Percentiles rank a stretch among this genome's conserved stretches.
These are phyloP conservation scores for Xerophyta viscosa DNA, from an alignment of 106 monocot genomes.

Conservation along the genomic window DNA sequence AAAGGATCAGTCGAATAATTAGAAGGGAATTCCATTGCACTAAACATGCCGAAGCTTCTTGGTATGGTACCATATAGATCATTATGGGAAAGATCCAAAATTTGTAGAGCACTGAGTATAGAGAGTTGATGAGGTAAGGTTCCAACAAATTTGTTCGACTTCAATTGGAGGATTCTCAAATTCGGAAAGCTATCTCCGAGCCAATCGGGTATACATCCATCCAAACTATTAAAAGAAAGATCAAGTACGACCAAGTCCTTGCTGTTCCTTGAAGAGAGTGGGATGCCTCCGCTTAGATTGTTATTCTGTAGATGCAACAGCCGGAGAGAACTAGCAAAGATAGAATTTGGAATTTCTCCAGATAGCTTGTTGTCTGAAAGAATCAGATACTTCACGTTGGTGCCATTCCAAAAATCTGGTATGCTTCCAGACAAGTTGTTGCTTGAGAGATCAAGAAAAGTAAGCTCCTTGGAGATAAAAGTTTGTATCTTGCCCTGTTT, in stretches of 20 bases:
- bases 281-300: background rate
- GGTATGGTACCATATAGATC: background rate
- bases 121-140: no score
- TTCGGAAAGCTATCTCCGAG: background rate
- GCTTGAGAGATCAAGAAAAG: no score
- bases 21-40: background rate
- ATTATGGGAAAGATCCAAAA: conserved; percentile 1
- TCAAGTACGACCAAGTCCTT: background rate
- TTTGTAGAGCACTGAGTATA: background rate
- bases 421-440: no score
- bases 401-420: no score
- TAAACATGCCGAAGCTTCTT: background rate
- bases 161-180: background rate
- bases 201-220: background rate
- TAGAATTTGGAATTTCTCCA: no score
- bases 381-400: no score
- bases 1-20: background rate
- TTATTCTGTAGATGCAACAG: no score
- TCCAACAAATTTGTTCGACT: background rate
- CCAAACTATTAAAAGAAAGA: background rate
- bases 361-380: no score
- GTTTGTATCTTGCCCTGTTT: no score
- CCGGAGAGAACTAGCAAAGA: no score
- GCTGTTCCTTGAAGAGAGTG: background rate
- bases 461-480: no score